These are phyloP conservation scores for Backusella psychrophila DNA, from an alignment of 192 early-diverging fungal species.

Conservation along the genomic window DNA sequence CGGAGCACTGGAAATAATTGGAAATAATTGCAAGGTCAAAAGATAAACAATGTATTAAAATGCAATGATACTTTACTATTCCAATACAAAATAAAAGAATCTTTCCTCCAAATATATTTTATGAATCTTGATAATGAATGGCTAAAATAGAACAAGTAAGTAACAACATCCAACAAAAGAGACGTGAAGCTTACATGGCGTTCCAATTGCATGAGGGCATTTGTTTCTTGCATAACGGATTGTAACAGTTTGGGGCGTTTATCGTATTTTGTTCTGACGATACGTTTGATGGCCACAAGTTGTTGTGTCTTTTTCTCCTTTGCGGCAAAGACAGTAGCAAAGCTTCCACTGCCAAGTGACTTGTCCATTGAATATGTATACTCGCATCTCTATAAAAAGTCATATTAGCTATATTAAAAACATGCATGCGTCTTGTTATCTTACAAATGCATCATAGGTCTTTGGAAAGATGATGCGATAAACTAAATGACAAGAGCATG, in stretches of 20 bases:
- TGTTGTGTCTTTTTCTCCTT: neutral
- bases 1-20: constrained; percentile 47
- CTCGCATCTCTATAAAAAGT: constrained; percentile 12
- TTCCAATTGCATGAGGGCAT: constrained; percentile 14
- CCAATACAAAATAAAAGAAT: constrained; percentile 16
- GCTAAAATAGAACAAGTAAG: neutral
- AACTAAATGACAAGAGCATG: neutral
- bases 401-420: neutral
- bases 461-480: constrained; percentile 8
- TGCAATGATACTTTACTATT: constrained; percentile 16
- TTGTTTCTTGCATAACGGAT: neutral
- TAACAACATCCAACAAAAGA: neutral
- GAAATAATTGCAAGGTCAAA: too few relatives aligned
- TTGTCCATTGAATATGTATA: neutral
- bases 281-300: constrained; percentile 9
- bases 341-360: neutral
- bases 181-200: constrained; percentile 1
- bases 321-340: neutral
- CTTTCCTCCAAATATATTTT: constrained; percentile 9
- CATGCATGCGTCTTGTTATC: neutral
- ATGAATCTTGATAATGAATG: constrained; percentile 13
- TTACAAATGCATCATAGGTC: constrained; percentile 5
- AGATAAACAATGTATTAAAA: too few relatives aligned
- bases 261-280: neutral
- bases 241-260: constrained; percentile 4